Percentiles rank a stretch among this genome's conserved stretches.
These are phyloP conservation scores for Rhizophagus sp. DNA, from an alignment of 192 early-diverging fungal species.

Conservation along the genomic window DNA sequence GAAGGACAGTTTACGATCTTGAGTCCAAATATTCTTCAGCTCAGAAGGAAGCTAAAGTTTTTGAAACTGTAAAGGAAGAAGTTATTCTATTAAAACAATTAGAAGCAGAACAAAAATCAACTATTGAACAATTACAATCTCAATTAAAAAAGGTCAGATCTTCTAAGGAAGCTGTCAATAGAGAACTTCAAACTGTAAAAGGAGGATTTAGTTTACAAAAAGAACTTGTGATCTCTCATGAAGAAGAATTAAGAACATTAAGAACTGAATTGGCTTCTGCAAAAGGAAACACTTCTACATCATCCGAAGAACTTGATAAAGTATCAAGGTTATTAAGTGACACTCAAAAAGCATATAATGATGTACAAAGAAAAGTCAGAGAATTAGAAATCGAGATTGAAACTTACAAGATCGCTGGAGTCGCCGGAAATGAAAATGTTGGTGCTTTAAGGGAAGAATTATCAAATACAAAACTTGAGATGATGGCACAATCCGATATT, in stretches of 20 bases:
- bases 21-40: slow-evolving; percentile 9
- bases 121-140: slow-evolving; percentile 20
- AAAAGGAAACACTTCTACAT: background rate
- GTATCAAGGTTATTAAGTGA: slow-evolving; percentile 8
- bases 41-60: slow-evolving; percentile 15
- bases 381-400: slow-evolving; percentile 24
- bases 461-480: slow-evolving; percentile 16
- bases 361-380: slow-evolving; percentile 3
- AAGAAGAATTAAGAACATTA: slow-evolving; percentile 14
- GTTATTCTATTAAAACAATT: slow-evolving; percentile 5
- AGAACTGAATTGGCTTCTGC: slow-evolving; percentile 10
- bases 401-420: slow-evolving; percentile 20
- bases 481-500: slow-evolving; percentile 20
- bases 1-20: slow-evolving; percentile 8
- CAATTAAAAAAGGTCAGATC: slow-evolving; percentile 17
- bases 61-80: slow-evolving; percentile 19
- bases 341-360: slow-evolving; percentile 14
- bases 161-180: slow-evolving; percentile 2
- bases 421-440: slow-evolving; percentile 8
- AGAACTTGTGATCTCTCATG: slow-evolving; percentile 3
- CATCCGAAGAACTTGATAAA: slow-evolving; percentile 17
- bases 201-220: slow-evolving; percentile 22
- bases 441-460: slow-evolving; percentile 15
- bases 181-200: slow-evolving; percentile 25
- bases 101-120: background rate